Percentiles rank a stretch among this genome's conserved stretches.
phyloP scores from a whole-genome alignment of 2,329 filamentous ascomycete species.

The Onygena corvina region DNA sequence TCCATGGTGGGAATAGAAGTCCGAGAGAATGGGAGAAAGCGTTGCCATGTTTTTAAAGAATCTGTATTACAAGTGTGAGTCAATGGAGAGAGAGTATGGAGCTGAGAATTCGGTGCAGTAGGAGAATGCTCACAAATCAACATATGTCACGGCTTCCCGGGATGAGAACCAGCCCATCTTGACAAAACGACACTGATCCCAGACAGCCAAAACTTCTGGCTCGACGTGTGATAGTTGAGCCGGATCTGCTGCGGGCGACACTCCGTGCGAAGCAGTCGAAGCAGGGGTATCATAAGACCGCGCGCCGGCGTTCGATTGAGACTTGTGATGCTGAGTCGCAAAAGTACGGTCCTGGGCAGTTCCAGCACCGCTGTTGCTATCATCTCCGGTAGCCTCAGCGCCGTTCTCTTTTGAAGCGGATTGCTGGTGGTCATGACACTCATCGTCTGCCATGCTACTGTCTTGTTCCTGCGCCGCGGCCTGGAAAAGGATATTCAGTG shows the following conservation, averaged over 20 bases:
- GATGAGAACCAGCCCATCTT: constrained; percentile 47
- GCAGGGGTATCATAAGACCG: constrained; percentile 29
- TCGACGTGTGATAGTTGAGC: constrained; percentile 22
- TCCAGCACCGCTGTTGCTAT: neutral
- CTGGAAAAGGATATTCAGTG: constrained; percentile 42
- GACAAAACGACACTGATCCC: constrained; percentile 42
- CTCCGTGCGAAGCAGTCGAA: constrained; percentile 13
- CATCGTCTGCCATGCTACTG: constrained; percentile 11
- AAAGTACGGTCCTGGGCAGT: constrained; percentile 14
- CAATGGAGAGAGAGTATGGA: constrained; percentile 1
- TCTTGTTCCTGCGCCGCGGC: constrained; percentile 36
- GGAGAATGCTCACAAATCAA: constrained; percentile 38
- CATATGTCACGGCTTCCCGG: constrained; percentile 42
- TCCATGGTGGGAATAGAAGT: constrained; percentile 40
- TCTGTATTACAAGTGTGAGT: constrained; percentile 16
- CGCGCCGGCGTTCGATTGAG: constrained; percentile 10
- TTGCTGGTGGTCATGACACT: neutral
- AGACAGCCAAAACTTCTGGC: constrained; percentile 33
- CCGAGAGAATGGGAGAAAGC: constrained; percentile 40
- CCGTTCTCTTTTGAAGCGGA: neutral
- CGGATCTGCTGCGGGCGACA: constrained; percentile 19
- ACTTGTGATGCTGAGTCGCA: constrained; percentile 18
- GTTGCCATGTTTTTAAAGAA: constrained; percentile 42
- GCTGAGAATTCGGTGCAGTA: neutral
- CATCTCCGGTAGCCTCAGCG: neutral